phyloP scores from a whole-genome alignment of 805 yeast genomes.

The Cyberlindnera suaveolens region DNA sequence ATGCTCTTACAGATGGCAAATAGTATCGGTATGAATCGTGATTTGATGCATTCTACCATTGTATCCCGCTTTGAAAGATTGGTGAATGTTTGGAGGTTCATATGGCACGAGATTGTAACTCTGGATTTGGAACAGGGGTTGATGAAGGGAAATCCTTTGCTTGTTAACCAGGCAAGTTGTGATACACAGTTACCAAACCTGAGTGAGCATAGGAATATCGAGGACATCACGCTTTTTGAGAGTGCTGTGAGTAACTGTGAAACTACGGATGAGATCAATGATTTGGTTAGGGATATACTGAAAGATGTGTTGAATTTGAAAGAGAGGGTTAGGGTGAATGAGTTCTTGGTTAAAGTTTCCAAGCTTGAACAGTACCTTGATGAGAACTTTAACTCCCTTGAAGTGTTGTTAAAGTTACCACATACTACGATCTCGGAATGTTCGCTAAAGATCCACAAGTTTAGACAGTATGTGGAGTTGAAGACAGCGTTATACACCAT shows the following conservation, averaged over 20 bases:
- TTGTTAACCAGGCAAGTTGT: conserved; percentile 33
- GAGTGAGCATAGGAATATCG: conserved; percentile 27
- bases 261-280: conserved; percentile 27
- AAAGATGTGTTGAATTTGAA: conserved; percentile 35
- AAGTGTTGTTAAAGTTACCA: conserved; percentile 23
- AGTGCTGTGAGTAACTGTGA: conserved; percentile 30
- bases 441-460: conserved; percentile 21
- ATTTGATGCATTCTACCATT: conserved; percentile 35
- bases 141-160: conserved; percentile 41
- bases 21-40: conserved; percentile 53
- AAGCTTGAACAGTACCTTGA: conserved; percentile 32
- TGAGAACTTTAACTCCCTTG: conserved; percentile 21
- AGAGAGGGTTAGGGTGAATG: conserved; percentile 30
- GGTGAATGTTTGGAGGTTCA: conserved; percentile 49
- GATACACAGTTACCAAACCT: conserved; percentile 47
- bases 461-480: conserved; percentile 24
- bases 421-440: conserved; percentile 12
- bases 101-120: conserved; percentile 48
- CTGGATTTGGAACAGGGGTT: conserved; percentile 40
- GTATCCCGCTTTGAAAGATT: conserved; percentile 19
- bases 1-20: conserved; percentile 49
- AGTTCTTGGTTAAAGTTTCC: conserved; percentile 29
- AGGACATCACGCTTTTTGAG: conserved; percentile 36
- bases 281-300: conserved; percentile 29
- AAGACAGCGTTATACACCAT: conserved; percentile 22